phyloP scores from a whole-genome alignment of 768 basidiomycete species.

The Tulasnella calospora region DNA sequence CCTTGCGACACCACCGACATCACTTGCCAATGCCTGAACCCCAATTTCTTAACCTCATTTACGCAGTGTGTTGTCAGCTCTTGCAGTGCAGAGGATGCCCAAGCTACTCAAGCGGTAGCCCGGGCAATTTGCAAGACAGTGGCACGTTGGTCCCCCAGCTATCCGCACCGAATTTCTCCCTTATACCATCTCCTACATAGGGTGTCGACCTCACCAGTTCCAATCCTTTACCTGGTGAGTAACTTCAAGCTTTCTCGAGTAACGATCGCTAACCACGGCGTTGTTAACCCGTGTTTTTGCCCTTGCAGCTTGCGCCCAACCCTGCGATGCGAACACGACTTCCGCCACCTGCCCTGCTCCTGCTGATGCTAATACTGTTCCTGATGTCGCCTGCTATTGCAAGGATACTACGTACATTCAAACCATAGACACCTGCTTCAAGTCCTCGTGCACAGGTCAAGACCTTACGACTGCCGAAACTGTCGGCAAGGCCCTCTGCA shows the following conservation, averaged over 20 bases:
- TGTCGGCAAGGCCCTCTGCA: neutral
- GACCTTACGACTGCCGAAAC: neutral
- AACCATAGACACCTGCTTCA: neutral
- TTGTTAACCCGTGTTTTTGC: neutral
- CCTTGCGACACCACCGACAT: neutral
- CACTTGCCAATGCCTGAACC: too few species aligned
- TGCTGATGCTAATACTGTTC: too few species aligned
- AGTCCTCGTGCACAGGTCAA: neutral
- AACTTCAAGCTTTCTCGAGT: neutral
- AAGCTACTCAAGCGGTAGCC: neutral
- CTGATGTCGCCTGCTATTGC: conserved; percentile 56
- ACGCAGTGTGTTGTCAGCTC: too few species aligned
- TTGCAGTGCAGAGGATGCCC: neutral
- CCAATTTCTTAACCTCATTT: too few species aligned
- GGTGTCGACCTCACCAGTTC: neutral
- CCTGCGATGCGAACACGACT: neutral
- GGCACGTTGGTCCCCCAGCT: too few species aligned
- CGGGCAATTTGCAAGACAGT: too few species aligned
- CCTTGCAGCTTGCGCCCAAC: neutral
- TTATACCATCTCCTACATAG: neutral
- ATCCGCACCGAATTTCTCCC: too few species aligned
- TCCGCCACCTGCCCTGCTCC: conserved; percentile 40
- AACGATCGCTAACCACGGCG: neutral
- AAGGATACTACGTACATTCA: conserved; percentile 32
- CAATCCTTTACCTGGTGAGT: neutral